A percentile compares a stretch with the other conserved stretches of the same genome.
Conservation (phyloP, 2,329 filamentous ascomycete species). For the Ophiocordyceps robertsii region DNA sequence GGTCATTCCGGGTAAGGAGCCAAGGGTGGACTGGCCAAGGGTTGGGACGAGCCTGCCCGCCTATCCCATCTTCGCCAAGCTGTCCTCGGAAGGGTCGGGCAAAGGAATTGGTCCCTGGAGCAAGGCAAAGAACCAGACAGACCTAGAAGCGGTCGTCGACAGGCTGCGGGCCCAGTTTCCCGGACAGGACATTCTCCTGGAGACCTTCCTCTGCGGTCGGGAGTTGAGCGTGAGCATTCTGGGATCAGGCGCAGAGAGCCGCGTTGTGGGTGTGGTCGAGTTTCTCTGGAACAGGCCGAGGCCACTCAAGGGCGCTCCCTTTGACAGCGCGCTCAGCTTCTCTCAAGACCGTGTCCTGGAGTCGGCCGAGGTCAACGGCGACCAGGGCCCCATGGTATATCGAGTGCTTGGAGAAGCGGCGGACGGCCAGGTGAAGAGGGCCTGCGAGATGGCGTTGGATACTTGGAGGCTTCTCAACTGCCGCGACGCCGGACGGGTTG, state of each 20-base stretch:
- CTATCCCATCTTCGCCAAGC: background rate
- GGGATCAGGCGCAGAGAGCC: background rate
- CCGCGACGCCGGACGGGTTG: conserved; percentile 9
- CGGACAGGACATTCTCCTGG: background rate
- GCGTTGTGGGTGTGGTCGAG: background rate
- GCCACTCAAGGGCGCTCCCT: background rate
- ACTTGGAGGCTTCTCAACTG: background rate
- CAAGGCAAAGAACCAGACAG: background rate
- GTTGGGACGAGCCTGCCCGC: background rate
- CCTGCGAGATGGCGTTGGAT: background rate
- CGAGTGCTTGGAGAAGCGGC: background rate
- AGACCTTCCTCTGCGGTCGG: background rate
- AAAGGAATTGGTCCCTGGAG: background rate
- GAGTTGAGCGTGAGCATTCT: background rate
- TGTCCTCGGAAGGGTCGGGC: background rate
- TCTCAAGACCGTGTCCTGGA: background rate
- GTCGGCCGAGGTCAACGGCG: background rate
- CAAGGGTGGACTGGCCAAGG: background rate
- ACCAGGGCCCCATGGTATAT: background rate
- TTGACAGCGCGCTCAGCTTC: background rate
- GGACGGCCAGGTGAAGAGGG: background rate
- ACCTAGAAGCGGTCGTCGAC: background rate
- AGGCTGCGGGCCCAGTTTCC: background rate
- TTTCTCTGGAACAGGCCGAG: background rate
- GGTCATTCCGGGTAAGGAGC: background rate